Conservation (phyloP, 306 rosid species). For the Mimosa pudica region DNA sequence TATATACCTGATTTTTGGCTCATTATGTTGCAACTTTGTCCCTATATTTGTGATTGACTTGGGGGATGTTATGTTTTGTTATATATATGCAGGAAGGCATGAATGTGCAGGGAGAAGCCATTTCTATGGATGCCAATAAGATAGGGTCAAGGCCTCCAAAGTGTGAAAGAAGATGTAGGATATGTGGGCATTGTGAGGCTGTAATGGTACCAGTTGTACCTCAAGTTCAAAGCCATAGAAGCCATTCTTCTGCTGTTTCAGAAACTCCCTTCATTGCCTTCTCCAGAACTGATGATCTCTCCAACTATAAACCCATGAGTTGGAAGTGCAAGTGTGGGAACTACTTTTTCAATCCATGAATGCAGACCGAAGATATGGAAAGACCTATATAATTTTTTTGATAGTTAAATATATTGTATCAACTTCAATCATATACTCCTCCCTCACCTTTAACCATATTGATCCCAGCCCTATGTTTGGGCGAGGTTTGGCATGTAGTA, state of each 20-base stretch:
- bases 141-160: conserved; percentile 82
- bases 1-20: neutral
- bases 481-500: conserved; percentile 26
- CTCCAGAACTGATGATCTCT: conserved; percentile 59
- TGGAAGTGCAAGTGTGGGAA: conserved; percentile 92
- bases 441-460: conserved; percentile 13
- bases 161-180: conserved; percentile 60
- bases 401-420: conserved; percentile 3
- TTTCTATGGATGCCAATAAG: conserved; percentile 36
- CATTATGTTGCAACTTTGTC: neutral
- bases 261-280: conserved; percentile 19
- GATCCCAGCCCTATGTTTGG: conserved; percentile 4
- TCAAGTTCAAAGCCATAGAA: conserved; percentile 40
- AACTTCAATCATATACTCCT: conserved; percentile 14
- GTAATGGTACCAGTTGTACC: conserved; percentile 73
- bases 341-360: conserved; percentile 65
- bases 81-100: conserved; percentile 37
- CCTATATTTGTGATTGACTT: neutral
- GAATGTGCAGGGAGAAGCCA: conserved; percentile 29
- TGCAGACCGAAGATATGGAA: conserved; percentile 10
- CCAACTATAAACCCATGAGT: conserved; percentile 85
- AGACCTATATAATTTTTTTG: conserved; percentile 22
- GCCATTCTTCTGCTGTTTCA: conserved; percentile 32
- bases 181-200: conserved; percentile 73
- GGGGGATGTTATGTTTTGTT: too few species aligned